Conservation (phyloP, 163 green algal species). For the Chlamydomonas reinhardtii region DNA sequence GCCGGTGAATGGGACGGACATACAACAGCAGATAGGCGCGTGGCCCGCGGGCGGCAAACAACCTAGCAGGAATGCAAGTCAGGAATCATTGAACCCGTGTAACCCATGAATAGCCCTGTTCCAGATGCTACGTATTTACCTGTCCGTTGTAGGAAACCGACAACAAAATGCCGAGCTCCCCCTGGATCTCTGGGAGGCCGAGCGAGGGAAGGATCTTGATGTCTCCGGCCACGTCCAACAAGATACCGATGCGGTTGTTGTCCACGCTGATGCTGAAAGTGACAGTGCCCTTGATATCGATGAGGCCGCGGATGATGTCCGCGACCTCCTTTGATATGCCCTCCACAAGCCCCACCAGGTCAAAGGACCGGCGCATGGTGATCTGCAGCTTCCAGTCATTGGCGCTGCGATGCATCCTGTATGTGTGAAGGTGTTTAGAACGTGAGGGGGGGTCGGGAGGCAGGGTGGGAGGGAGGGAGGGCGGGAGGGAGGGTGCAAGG, state of each 20-base stretch:
- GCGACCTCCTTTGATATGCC: background rate
- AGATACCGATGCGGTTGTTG: background rate
- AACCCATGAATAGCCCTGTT: too few relatives aligned
- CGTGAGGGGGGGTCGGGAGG: too few relatives aligned
- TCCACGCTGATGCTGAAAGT: background rate
- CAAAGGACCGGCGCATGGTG: background rate
- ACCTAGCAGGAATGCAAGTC: background rate
- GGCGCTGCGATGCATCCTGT: background rate
- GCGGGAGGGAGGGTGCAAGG: too few relatives aligned
- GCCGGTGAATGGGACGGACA: background rate
- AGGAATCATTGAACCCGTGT: background rate
- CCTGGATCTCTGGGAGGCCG: background rate
- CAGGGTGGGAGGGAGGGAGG: too few relatives aligned
- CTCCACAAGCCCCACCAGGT: background rate
- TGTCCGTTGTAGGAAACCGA: too few relatives aligned
- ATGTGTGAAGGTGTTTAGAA: background rate
- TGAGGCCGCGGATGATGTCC: background rate
- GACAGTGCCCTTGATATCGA: background rate
- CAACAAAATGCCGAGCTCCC: conserved; percentile 3
- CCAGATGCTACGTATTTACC: too few relatives aligned
- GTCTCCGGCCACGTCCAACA: background rate
- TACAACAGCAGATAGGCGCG: background rate
- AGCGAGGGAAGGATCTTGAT: background rate
- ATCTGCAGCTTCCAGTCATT: background rate
- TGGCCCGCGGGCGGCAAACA: background rate